Base-by-base conservation (phyloP, 2,329 filamentous ascomycete species). In the Colletotrichum chrysophilum region DNA sequence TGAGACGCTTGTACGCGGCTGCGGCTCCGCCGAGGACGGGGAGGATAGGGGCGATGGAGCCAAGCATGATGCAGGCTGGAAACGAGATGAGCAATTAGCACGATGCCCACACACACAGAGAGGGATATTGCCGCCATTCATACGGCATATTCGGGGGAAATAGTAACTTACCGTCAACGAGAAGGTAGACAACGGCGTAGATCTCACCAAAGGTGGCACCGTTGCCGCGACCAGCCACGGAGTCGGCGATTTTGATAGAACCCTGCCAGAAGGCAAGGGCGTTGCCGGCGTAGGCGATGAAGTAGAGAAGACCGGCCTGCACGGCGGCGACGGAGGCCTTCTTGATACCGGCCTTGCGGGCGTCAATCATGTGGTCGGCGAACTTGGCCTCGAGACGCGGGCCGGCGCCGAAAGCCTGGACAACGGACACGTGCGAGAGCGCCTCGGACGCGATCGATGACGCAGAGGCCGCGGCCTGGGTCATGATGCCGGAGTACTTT, bases 201-300 rank as follows among this genome's bases (percentile, higher is more conserved):
- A 87, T 88, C n/a, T 86, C 82, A 52, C 89, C 89, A 2, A 86
- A 81, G 0, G 83, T 83, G 1, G 86, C 85, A 4, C 85, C 87
- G 10, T 83, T 74, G 80, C 80, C 75, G 74, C 80, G 66, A 26
- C 75, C 24, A 4, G 82, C 81, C 48, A 81, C 78, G 1, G 79
- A 78, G 10, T 82, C 78, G 4, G 82, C 82, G 48, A 84, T 82
- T 74, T 70, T 43, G 56, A 83, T 85, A 77, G 90, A 91, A 60
- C 92, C 92, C 81, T 93, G 89, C 91, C 91, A 94, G 79, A 93
- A 93, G 0, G 92, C 92, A 13, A 94, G 82, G 9, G 89, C 92
- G 79, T 93, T 93, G 7, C 91, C 91, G 3, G 90, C 87, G 78
- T 93, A 93, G 4, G 91, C 91, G 73, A 93, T 88, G 78, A 94